phyloP scores from a whole-genome alignment of 140 eudicot species.

The Ambrosia hybrid region DNA sequence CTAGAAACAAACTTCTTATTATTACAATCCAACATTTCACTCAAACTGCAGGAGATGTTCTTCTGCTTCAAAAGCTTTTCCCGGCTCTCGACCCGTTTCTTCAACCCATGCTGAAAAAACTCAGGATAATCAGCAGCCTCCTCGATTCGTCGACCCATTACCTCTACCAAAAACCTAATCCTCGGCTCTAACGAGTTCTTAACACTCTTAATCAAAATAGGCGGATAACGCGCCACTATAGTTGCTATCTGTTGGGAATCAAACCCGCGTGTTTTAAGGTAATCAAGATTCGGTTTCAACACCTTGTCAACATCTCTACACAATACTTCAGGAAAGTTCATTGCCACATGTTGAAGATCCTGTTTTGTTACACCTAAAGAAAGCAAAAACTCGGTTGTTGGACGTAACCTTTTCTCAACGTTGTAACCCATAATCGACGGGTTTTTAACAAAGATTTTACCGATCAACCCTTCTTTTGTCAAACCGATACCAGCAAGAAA shows the following conservation, averaged over 20 bases:
- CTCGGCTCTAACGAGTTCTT: conserved; percentile 84
- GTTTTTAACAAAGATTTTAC: conserved; percentile 76
- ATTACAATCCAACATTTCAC: conserved; percentile 89
- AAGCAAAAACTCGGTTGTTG: conserved; percentile 70
- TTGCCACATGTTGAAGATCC: conserved; percentile 70
- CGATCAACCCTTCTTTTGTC: conserved; percentile 60
- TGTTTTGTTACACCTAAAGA: conserved; percentile 65
- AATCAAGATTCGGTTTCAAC: conserved; percentile 64
- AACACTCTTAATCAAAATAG: conserved; percentile 80
- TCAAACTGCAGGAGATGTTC: conserved; percentile 67
- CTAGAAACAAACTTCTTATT: conserved; percentile 70
- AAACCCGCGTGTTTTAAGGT: conserved; percentile 62
- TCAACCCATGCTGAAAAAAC: conserved; percentile 75
- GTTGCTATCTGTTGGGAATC: conserved; percentile 59
- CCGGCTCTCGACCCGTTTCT: conserved; percentile 75
- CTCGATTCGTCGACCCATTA: conserved; percentile 70
- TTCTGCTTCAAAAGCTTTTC: conserved; percentile 68
- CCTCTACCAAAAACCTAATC: conserved; percentile 77
- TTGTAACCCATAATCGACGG: conserved; percentile 94
- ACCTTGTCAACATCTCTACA: conserved; percentile 79
- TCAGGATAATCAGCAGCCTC: conserved; percentile 83
- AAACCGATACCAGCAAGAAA: conserved; percentile 73
- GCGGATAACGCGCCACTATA: conserved; percentile 81
- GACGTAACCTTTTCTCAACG: conserved; percentile 74
- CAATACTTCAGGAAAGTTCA: conserved; percentile 78